Evolutionary conservation across 306 rosid species (phyloP).

Genomic region (Begonia masoniana): DNA sequence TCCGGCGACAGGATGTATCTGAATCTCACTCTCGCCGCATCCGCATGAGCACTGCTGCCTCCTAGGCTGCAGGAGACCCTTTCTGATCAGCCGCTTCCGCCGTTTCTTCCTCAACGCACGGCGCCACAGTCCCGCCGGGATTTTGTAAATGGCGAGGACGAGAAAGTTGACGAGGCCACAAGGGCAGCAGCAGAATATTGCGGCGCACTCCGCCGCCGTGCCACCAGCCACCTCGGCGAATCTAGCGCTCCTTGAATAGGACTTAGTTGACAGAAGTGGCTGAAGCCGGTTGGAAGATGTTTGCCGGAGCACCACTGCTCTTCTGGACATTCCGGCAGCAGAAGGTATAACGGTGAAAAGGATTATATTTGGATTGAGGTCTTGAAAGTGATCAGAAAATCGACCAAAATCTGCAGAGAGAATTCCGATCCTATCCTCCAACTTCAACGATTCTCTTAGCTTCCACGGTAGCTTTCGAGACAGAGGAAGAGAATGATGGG

Average conservation of each 20-base stretch:
- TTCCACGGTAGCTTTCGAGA: no score
- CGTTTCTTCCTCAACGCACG: constrained; percentile 24
- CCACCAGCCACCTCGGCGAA: constrained; percentile 69
- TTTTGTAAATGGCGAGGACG: constrained; percentile 46
- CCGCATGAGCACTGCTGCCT: constrained; percentile 14
- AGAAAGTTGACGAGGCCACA: constrained; percentile 34
- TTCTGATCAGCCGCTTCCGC: constrained; percentile 15
- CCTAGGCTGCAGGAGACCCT: constrained; percentile 11
- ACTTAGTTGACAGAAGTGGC: constrained; percentile 19
- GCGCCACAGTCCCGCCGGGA: constrained; percentile 51
- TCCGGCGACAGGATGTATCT: constrained; percentile 12
- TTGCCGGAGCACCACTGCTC: constrained; percentile 5
- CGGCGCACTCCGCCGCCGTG: constrained; percentile 78
- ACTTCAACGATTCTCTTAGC: no score
- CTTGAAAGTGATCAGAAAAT: no score
- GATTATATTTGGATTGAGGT: no score
- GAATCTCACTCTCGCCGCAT: constrained; percentile 21
- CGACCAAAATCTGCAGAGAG: no score
- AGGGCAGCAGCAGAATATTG: constrained; percentile 68
- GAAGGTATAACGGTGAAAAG: not conserved
- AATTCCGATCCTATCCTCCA: no score
- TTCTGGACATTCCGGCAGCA: not conserved
- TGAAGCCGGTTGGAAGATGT: constrained; percentile 20
- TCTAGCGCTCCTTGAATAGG: constrained; percentile 5
- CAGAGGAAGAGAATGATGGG: no score